These are phyloP conservation scores for Mycena alexandri DNA, from an alignment of 768 basidiomycete species.

Conservation along the genomic window DNA sequence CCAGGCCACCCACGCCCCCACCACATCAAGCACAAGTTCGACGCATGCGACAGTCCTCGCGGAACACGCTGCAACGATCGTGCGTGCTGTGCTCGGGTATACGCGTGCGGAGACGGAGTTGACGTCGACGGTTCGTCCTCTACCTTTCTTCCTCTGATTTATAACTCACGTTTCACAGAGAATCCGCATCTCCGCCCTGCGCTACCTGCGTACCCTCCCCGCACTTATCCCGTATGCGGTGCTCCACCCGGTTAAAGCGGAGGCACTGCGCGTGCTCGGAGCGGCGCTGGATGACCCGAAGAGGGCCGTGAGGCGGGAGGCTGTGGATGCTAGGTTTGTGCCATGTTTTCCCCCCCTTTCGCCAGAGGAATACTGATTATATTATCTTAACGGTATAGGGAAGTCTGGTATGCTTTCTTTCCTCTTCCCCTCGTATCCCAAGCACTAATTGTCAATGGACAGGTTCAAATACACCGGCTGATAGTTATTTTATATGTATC, in stretches of 20 bases:
- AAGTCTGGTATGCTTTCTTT: conserved; percentile 21
- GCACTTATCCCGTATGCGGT: conserved; percentile 83
- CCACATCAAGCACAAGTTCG: no score
- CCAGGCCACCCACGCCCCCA: conserved; percentile 47
- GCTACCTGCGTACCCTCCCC: conserved; percentile 81
- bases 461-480: conserved; percentile 75
- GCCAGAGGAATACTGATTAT: not conserved
- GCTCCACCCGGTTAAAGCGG: conserved; percentile 83
- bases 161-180: conserved; percentile 57
- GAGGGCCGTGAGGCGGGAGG: conserved; percentile 84
- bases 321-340: conserved; percentile 79
- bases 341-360: conserved; percentile 9
- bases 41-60: conserved; percentile 55
- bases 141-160: conserved; percentile 9
- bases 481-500: conserved; percentile 34
- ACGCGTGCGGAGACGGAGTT: not conserved
- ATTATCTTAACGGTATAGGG: not conserved
- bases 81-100: conserved; percentile 78
- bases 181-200: conserved; percentile 81
- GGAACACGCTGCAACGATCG: conserved; percentile 79
- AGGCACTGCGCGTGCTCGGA: conserved; percentile 80
- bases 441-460: conserved; percentile 22
- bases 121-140: conserved; percentile 53
- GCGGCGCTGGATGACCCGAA: conserved; percentile 91
- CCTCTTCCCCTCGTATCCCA: conserved; percentile 8